A percentile compares a stretch with the other conserved stretches of the same genome.
These are phyloP conservation scores for Phytopythium delawarense DNA, from an alignment of 352 stramenopile species.

Conservation along the genomic window DNA sequence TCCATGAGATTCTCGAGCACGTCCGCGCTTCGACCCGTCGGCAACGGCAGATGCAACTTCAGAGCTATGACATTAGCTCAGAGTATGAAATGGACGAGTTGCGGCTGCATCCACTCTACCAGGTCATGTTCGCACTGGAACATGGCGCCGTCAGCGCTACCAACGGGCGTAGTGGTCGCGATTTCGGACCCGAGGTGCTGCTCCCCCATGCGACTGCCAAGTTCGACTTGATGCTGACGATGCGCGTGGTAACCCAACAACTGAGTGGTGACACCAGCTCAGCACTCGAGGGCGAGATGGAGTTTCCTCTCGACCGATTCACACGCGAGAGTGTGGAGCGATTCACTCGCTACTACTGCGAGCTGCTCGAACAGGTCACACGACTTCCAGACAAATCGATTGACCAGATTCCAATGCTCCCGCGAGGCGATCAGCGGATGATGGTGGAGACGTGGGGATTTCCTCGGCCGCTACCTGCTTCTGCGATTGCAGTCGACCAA, in stretches of 20 bases:
- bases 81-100: neutral
- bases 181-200: constrained; percentile 16
- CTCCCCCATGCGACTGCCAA: constrained; percentile 35
- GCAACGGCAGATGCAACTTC: neutral
- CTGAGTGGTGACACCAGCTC: neutral
- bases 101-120: constrained; percentile 17
- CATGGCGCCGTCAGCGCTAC: neutral
- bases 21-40: constrained; percentile 16
- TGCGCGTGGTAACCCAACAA: constrained; percentile 17
- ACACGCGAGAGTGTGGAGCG: constrained; percentile 26
- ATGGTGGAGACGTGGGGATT: constrained; percentile 27
- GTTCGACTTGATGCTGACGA: constrained; percentile 66
- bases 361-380: constrained; percentile 30
- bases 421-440: constrained; percentile 17
- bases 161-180: neutral
- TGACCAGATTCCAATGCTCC: constrained; percentile 28
- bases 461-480: neutral
- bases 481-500: neutral
- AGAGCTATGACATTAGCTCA: neutral
- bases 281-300: constrained; percentile 42
- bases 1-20: constrained; percentile 48
- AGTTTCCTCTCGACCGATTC: constrained; percentile 36
- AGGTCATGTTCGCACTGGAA: constrained; percentile 64
- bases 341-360: constrained; percentile 36
- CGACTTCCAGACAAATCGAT: constrained; percentile 8